Conservation (phyloP, 2,329 filamentous ascomycete species). For the Drechslera avenae region DNA sequence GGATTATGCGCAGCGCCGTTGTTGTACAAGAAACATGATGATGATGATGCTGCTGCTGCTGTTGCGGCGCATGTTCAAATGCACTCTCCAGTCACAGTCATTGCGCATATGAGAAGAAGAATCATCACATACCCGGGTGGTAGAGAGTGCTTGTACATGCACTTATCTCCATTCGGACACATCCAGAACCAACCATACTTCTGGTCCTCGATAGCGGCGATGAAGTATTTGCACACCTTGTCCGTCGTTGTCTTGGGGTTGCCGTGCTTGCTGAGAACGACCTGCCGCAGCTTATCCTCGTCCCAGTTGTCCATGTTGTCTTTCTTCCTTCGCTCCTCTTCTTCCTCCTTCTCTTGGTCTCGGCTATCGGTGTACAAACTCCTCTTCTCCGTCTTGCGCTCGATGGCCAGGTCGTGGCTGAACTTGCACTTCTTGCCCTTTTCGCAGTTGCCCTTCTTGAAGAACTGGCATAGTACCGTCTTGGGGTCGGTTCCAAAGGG, state of each 20-base stretch:
- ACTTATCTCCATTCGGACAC: conserved; percentile 96
- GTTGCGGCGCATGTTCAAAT: too few species aligned
- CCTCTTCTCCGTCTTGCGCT: conserved; percentile 91
- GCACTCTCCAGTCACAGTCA: too few species aligned
- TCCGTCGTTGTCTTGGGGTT: conserved; percentile 95
- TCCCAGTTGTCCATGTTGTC: conserved; percentile 98
- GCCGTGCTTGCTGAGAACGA: conserved; percentile 94
- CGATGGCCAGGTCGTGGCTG: conserved; percentile 85
- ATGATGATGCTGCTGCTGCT: too few species aligned
- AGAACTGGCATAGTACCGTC: conserved; percentile 95
- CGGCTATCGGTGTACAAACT: conserved; percentile 87
- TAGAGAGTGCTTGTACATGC: conserved; percentile 97
- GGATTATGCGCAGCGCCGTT: too few species aligned
- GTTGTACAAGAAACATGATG: too few species aligned
- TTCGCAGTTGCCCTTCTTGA: conserved; percentile 95
- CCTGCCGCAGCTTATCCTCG: conserved; percentile 89
- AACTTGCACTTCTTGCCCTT: conserved; percentile 97
- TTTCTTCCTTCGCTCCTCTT: conserved; percentile 77
- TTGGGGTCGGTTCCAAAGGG: conserved; percentile 98
- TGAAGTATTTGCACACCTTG: conserved; percentile 99
- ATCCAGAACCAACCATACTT: conserved; percentile 99
- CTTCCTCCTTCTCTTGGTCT: conserved; percentile 71
- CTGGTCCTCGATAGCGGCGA: conserved; percentile 94
- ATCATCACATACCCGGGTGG: conserved; percentile 78
- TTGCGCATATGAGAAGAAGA: not conserved